Conservation (phyloP, 441 rosid species). For the Metrosideros polymorpha region DNA sequence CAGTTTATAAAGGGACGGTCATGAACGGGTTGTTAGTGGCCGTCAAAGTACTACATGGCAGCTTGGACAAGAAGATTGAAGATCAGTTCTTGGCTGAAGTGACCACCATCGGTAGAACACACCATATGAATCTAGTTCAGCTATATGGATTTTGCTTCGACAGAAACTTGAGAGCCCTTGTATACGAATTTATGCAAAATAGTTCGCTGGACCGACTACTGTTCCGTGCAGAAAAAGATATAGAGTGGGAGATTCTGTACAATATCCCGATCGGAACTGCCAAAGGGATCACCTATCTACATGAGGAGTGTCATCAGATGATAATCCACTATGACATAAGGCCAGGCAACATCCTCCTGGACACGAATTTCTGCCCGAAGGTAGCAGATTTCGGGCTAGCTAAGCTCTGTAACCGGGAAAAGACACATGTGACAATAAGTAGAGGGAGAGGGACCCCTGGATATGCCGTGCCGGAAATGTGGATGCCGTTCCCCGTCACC, state of each 20-base stretch:
- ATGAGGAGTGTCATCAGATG: conserved; percentile 10
- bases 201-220: conserved; percentile 1
- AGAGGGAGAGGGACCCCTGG: background rate
- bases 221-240: background rate
- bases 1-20: background rate
- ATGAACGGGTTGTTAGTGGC: background rate
- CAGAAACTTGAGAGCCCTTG: conserved; percentile 8
- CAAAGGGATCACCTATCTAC: conserved; percentile 16
- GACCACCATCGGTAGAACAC: conserved; percentile 16
- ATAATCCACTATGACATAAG: conserved; percentile 18
- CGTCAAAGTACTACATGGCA: background rate
- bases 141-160: conserved; percentile 21
- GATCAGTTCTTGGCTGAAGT: conserved; percentile 17
- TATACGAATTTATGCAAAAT: conserved; percentile 18
- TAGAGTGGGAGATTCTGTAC: conserved; percentile 5
- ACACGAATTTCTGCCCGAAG: conserved; percentile 2
- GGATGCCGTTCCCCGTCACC: background rate
- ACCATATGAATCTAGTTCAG: conserved; percentile 14
- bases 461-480: background rate
- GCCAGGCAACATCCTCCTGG: conserved; percentile 14
- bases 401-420: conserved; percentile 9
- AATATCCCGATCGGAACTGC: conserved; percentile 12
- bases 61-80: conserved; percentile 1
- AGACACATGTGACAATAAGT: background rate
- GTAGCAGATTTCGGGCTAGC: conserved; percentile 22